Conservation (phyloP, 1,284 basidiomycete genomes). For the Anthracocystis panici-leucophaei region DNA sequence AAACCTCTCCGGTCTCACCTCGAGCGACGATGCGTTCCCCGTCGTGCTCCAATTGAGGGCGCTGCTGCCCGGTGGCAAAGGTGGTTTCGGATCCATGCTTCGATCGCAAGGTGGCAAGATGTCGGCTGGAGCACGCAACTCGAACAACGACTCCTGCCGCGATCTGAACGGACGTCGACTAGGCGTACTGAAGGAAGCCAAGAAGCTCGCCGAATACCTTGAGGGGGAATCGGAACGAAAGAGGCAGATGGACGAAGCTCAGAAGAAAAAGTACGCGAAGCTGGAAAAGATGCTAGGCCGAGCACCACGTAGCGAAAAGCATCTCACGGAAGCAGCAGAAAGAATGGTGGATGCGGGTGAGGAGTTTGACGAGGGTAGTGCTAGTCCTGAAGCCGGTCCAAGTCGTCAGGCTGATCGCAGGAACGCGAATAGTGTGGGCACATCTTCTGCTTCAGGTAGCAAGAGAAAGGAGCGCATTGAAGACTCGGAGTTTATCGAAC, state of each 20-base stretch:
- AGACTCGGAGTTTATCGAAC: conserved; percentile 90
- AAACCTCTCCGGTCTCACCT: conserved; percentile 3
- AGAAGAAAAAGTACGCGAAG: conserved; percentile 84
- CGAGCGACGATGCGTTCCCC: conserved; percentile 15
- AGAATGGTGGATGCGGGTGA: conserved; percentile 64
- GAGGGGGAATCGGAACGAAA: conserved; percentile 85
- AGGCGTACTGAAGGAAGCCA: conserved; percentile 94
- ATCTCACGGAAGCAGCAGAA: conserved; percentile 68
- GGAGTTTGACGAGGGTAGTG: conserved; percentile 48
- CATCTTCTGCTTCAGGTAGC: conserved; percentile 72
- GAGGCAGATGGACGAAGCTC: conserved; percentile 75
- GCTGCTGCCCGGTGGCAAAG: conserved; percentile 83
- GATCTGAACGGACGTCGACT: conserved; percentile 90
- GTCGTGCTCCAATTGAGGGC: conserved; percentile 50
- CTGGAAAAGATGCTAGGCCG: conserved; percentile 74
- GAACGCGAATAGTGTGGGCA: neutral
- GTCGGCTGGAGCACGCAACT: conserved; percentile 76
- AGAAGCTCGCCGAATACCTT: conserved; percentile 90
- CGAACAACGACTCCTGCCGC: conserved; percentile 92
- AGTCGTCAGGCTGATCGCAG: conserved; percentile 13
- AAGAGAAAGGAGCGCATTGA: conserved; percentile 84
- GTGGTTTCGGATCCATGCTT: conserved; percentile 95
- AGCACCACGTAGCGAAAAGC: conserved; percentile 54
- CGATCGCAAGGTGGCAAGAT: conserved; percentile 96
- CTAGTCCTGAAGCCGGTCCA: conserved; percentile 26